Evolutionary conservation across 2,329 filamentous ascomycete genomes (phyloP).

Genomic region (Colletotrichum sp.): DNA sequence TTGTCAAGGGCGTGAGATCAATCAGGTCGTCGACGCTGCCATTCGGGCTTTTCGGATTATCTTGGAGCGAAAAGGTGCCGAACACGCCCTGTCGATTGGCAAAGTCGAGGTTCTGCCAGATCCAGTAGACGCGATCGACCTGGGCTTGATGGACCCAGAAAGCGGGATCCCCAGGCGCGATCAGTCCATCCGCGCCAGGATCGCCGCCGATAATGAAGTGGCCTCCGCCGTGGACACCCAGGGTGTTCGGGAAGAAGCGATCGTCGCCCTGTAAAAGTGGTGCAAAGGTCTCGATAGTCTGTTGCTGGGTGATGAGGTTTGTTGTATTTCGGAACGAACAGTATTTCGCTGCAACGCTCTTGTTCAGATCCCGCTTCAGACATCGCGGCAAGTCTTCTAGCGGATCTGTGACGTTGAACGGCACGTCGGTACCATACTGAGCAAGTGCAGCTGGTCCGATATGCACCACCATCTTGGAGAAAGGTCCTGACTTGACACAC

Average conservation of each 20-base stretch:
- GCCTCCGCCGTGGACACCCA: slow-evolving; percentile 44
- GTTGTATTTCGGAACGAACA: slow-evolving; percentile 30
- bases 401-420: slow-evolving; percentile 25
- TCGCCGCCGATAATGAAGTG: slow-evolving; percentile 51
- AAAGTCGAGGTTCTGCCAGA: slow-evolving; percentile 53
- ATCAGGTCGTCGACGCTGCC: slow-evolving; percentile 45
- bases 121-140: slow-evolving; percentile 52
- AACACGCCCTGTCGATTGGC: slow-evolving; percentile 40
- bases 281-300: slow-evolving; percentile 34
- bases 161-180: slow-evolving; percentile 48
- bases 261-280: slow-evolving; percentile 39
- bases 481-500: slow-evolving; percentile 36
- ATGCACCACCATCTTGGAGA: slow-evolving; percentile 44
- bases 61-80: slow-evolving; percentile 47
- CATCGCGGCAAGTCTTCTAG: slow-evolving; percentile 46
- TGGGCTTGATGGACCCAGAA: slow-evolving; percentile 52
- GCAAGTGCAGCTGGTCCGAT: slow-evolving; percentile 35
- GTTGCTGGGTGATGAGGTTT: slow-evolving; percentile 33
- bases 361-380: slow-evolving; percentile 42
- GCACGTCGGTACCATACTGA: slow-evolving; percentile 20
- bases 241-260: slow-evolving; percentile 27
- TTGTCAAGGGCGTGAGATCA: slow-evolving; percentile 37
- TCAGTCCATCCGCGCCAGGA: slow-evolving; percentile 49
- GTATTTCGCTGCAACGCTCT: slow-evolving; percentile 23
- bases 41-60: slow-evolving; percentile 44